Conservation (phyloP, 768 basidiomycete species). For the Antrodiella citrinella region DNA sequence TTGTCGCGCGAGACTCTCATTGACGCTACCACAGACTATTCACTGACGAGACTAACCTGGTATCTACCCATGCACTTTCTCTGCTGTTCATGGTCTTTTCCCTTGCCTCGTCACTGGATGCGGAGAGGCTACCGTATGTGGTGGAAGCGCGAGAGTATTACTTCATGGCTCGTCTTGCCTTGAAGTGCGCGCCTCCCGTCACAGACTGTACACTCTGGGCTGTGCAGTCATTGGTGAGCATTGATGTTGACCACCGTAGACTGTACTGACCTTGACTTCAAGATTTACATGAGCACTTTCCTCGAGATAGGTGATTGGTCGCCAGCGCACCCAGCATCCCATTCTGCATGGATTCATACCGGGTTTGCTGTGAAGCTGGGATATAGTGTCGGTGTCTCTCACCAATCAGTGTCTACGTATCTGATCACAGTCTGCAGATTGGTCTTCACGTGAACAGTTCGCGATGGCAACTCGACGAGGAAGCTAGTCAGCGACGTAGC, state of each 20-base stretch:
- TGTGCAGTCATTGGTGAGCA: conserved; percentile 49
- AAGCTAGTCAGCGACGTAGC: conserved; percentile 38
- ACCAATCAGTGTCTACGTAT: conserved; percentile 44
- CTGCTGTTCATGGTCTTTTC: conserved; percentile 62
- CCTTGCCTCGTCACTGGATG: conserved; percentile 57
- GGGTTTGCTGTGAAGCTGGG: conserved; percentile 53
- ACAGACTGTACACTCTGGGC: conserved; percentile 44
- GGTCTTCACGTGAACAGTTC: conserved; percentile 41
- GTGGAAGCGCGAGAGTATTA: conserved; percentile 56
- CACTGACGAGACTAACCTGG: conserved; percentile 28
- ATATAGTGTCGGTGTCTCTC: conserved; percentile 45
- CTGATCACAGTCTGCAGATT: conserved; percentile 8
- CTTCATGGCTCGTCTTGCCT: conserved; percentile 44
- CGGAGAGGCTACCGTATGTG: conserved; percentile 36
- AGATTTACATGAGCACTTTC: conserved; percentile 39
- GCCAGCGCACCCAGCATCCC: conserved; percentile 30
- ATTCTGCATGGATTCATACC: conserved; percentile 46
- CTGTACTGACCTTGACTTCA: conserved; percentile 24
- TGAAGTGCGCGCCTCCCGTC: conserved; percentile 40
- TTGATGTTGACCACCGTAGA: background rate
- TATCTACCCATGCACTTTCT: conserved; percentile 45
- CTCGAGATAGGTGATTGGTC: conserved; percentile 49
- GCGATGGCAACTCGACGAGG: conserved; percentile 49
- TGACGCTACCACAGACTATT: conserved; percentile 17
- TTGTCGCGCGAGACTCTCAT: background rate